Evolutionary conservation across 2,329 filamentous ascomycete genomes (phyloP), one percentile per base, ranked within the genome.

Genomic region (Talaromyces pinophilus): DNA sequence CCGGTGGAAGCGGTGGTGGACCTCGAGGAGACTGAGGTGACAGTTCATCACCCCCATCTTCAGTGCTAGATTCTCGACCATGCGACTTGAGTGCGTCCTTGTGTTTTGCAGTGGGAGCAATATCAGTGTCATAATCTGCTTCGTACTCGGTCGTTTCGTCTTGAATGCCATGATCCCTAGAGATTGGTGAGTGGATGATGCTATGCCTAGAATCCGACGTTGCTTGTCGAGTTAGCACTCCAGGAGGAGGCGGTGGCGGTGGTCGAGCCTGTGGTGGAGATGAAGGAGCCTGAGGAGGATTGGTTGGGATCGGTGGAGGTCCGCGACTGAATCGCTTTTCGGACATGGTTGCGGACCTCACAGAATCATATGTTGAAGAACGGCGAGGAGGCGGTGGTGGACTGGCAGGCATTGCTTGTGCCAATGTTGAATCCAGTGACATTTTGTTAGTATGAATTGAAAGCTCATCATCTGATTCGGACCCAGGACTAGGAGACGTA

Each of bases 61-160:
- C 92, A 63, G 91, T 75, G 74, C 91, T 96, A 6, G 90, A 87
- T 55, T 94, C 92, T 63, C 90, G 87, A 7, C 85, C 87, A 77
- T 96, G 92, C 8, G 92, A 82, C 77, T 94, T 96, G 68, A 98
- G 79, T 0, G 94, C 93, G 80, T 97, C 94, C 79, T 96, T 97
- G 78, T 97, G 92, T 65, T 91, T 92, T n/a, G 88, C 92, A 10
- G 92, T 90, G n/a, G 93, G 92, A 1, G 91, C 93, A 75, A 98
- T 98, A 76, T 98, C 95, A 6, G 95, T 98, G 72, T 98, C 95
- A 76, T 98, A 98, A 75, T 98, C 95, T 6, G 94, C 95, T 75
- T 99, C 95, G 74, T 98, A 98, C 74, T 97, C 94, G 0, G 92
- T 96, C 40, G 92, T 86, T 73, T 96, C 93, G 67, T 91, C 92